Conservation (phyloP, 2,329 filamentous ascomycete genomes). For the Whalleya microplaca region DNA sequence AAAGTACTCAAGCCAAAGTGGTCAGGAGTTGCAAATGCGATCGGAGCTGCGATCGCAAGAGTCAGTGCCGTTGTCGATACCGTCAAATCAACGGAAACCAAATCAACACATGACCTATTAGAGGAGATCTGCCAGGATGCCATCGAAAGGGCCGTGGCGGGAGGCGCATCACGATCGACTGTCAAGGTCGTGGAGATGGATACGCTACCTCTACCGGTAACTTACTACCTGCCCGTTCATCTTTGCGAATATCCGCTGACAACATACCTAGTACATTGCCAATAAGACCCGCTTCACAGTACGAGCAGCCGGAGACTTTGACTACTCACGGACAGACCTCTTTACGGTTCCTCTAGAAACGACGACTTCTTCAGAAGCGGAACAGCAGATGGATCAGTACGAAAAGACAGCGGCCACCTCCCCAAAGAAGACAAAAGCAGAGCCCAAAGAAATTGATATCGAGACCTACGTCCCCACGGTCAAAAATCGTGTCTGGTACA, state of each 20-base stretch:
- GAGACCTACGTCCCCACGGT: conserved; percentile 53
- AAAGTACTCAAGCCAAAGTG: conserved; percentile 59
- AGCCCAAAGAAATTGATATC: conserved; percentile 30
- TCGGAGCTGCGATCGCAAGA: conserved; percentile 65
- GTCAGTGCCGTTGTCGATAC: conserved; percentile 59
- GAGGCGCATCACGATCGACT: conserved; percentile 49
- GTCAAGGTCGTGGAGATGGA: conserved; percentile 57
- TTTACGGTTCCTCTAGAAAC: conserved; percentile 15
- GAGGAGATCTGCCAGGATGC: conserved; percentile 45
- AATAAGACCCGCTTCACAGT: conserved; percentile 62
- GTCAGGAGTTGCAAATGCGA: conserved; percentile 65
- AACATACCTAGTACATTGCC: conserved; percentile 46
- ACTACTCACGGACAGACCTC: conserved; percentile 44
- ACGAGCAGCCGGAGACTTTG: conserved; percentile 62
- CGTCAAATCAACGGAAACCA: conserved; percentile 51
- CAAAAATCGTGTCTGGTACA: conserved; percentile 56
- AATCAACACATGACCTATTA: conserved; percentile 42
- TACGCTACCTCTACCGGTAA: conserved; percentile 55
- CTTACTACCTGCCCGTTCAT: conserved; percentile 5
- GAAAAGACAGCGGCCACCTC: conserved; percentile 19
- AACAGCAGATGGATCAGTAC: conserved; percentile 28
- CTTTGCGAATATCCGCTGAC: conserved; percentile 2
- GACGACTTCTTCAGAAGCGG: conserved; percentile 1
- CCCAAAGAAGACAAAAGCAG: conserved; percentile 10
- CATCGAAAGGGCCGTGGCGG: conserved; percentile 47